Conservation (phyloP, 2,329 filamentous ascomycete genomes). For the Exserohilum rostratum region DNA sequence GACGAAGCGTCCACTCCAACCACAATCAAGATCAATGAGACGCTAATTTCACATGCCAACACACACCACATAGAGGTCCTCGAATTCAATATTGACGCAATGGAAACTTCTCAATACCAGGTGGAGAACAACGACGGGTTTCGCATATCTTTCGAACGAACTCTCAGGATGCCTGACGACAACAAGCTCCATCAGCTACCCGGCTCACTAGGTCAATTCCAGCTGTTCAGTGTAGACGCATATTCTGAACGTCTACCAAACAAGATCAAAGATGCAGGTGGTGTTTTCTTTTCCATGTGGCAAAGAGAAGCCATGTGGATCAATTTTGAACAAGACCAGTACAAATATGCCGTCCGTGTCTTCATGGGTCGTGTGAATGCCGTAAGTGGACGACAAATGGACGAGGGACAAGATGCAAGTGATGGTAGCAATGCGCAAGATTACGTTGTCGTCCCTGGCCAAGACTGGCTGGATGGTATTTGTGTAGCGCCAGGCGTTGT, state of each 20-base stretch:
- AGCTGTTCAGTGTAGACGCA: background rate
- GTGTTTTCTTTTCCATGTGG: background rate
- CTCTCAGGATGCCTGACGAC: background rate
- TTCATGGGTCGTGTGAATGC: background rate
- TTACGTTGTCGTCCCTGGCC: background rate
- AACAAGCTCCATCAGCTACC: background rate
- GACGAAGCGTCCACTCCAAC: background rate
- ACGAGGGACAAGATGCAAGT: background rate
- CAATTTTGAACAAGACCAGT: background rate
- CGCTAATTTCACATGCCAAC: background rate
- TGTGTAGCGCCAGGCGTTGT: background rate
- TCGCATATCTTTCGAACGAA: background rate
- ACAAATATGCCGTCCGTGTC: background rate
- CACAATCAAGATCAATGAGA: background rate
- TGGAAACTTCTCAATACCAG: background rate
- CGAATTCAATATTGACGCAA: background rate
- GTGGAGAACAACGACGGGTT: background rate
- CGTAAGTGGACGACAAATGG: background rate
- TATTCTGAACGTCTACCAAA: background rate
- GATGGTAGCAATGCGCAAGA: background rate
- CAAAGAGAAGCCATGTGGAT: slow-evolving; percentile 6
- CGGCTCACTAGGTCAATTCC: background rate
- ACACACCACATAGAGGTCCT: background rate
- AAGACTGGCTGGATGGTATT: background rate
- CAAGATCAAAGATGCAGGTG: background rate